phyloP scores from a whole-genome alignment of 2,329 filamentous ascomycete species.

The Rugonectria rugulosa region DNA sequence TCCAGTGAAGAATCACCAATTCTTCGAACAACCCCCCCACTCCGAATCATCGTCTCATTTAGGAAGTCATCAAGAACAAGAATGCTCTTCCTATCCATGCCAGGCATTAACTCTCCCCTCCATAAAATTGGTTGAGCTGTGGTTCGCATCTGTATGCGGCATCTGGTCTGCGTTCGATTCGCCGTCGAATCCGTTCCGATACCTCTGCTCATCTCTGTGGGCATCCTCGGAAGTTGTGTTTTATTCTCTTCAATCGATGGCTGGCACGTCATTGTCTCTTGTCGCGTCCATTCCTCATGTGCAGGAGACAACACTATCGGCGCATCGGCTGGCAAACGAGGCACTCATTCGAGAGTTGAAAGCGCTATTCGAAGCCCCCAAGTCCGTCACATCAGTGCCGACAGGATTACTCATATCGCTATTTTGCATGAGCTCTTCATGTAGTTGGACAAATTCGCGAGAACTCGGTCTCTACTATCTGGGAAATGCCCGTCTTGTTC shows the following conservation, averaged over 20 bases:
- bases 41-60: not conserved
- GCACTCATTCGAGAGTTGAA: slow-evolving; percentile 28
- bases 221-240: slow-evolving; percentile 21
- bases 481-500: slow-evolving; percentile 28
- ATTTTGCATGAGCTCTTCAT: slow-evolving; percentile 30
- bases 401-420: slow-evolving; percentile 28
- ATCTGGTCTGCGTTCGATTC: slow-evolving; percentile 35
- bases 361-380: slow-evolving; percentile 22
- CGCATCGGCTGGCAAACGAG: slow-evolving; percentile 27
- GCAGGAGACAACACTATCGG: slow-evolving; percentile 25
- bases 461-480: slow-evolving; percentile 32
- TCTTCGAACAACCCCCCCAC: too few relatives aligned
- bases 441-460: slow-evolving; percentile 31
- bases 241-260: slow-evolving; percentile 34
- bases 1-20: too few relatives aligned
- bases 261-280: slow-evolving; percentile 22
- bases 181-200: slow-evolving; percentile 27
- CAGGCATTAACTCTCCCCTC: slow-evolving; percentile 28
- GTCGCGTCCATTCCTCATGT: slow-evolving; percentile 14
- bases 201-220: slow-evolving; percentile 26
- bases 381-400: slow-evolving; percentile 21
- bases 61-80: slow-evolving; percentile 1
- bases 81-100: slow-evolving; percentile 7
- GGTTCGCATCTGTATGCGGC: slow-evolving; percentile 33
- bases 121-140: slow-evolving; percentile 24